These are phyloP conservation scores for Wickerhamiella hasegawae DNA, from an alignment of 805 yeast species.

Conservation along the genomic window DNA sequence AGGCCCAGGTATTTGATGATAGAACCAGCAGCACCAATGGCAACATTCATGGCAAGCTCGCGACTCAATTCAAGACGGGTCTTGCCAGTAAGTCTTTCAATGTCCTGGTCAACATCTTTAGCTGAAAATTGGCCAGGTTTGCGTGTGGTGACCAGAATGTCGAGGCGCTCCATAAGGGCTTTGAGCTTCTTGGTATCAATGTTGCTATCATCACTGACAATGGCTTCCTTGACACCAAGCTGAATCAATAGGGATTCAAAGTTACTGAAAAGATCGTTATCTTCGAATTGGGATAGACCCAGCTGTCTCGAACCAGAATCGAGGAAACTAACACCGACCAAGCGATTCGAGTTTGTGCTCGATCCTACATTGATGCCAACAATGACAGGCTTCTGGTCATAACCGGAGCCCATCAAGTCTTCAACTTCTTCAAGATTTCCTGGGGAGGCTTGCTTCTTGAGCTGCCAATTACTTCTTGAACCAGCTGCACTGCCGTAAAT, in stretches of 20 bases:
- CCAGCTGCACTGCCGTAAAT: conserved; percentile 42
- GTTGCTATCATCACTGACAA: conserved; percentile 29
- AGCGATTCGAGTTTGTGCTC: conserved; percentile 27
- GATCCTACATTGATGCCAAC: conserved; percentile 33
- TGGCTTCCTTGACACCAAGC: conserved; percentile 72
- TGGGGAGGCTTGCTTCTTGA: conserved; percentile 58
- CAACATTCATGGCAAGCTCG: conserved; percentile 28
- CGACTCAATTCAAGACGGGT: conserved; percentile 30
- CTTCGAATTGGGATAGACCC: conserved; percentile 66
- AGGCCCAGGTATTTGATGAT: conserved; percentile 53
- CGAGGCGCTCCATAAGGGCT: conserved; percentile 65
- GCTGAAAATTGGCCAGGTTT: conserved; percentile 37
- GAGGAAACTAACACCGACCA: conserved; percentile 64
- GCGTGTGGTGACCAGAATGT: conserved; percentile 48
- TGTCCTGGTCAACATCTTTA: conserved; percentile 46
- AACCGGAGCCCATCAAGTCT: conserved; percentile 37
- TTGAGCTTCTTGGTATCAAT: conserved; percentile 42
- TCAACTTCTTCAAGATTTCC: conserved; percentile 75
- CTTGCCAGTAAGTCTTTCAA: conserved; percentile 45
- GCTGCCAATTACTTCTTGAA: conserved; percentile 31
- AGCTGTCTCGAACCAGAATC: conserved; percentile 54
- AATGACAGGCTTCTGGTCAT: conserved; percentile 35
- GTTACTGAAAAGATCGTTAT: conserved; percentile 76
- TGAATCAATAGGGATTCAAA: conserved; percentile 78
- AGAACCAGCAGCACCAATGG: conserved; percentile 52